Evolutionary conservation across 306 rosid genomes (phyloP).

Genomic region (barrel medic (Medicago truncatula)): MtrunA17r5.0-ANR NC_053044.1:3120501-3121000

Average conservation of each 20-base stretch:
- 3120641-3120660: neutral
- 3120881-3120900: slow-evolving; percentile 65
- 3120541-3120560: neutral
- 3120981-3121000: slow-evolving; percentile 66
- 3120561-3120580: neutral
- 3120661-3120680: neutral
- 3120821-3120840: slow-evolving; percentile 38
- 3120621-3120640: neutral
- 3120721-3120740: neutral
- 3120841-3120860: slow-evolving; percentile 47
- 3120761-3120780: neutral
- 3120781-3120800: slow-evolving; percentile 4
- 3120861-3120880: slow-evolving; percentile 61
- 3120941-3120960: slow-evolving; percentile 59
- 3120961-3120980: slow-evolving; percentile 59
- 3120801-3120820: slow-evolving; percentile 41
- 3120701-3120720: neutral
- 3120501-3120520: neutral
- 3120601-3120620: neutral
- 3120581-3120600: neutral
- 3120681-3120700: neutral
- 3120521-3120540: neutral
- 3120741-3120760: neutral
- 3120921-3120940: slow-evolving; percentile 70
- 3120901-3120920: slow-evolving; percentile 59